Evolutionary conservation across 2,329 filamentous ascomycete genomes (phyloP).

Genomic region (Colletotrichum sp.): DNA sequence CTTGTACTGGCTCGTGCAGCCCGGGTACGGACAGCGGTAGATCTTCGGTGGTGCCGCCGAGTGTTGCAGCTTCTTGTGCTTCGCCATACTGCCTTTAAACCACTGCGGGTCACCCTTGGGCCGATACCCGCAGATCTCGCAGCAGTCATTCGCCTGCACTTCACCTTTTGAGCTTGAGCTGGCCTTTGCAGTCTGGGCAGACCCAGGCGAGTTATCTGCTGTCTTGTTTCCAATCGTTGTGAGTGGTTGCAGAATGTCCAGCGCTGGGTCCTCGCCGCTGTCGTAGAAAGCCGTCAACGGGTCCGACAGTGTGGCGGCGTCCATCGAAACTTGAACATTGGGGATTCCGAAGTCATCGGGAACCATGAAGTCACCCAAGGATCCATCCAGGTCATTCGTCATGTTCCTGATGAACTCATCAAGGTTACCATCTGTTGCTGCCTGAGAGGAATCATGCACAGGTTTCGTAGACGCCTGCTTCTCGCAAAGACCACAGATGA

Average conservation of each 20-base stretch:
- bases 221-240: not conserved
- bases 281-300: not conserved
- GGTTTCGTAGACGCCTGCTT: not conserved
- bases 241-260: not conserved
- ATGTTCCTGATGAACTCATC: conserved; percentile 19
- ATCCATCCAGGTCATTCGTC: conserved; percentile 1
- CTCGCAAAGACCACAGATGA: conserved; percentile 35
- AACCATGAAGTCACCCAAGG: not conserved
- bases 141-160: conserved; percentile 49
- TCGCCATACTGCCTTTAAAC: conserved; percentile 65
- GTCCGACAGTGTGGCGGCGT: not conserved
- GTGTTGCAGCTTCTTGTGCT: conserved; percentile 62
- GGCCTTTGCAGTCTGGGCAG: not conserved
- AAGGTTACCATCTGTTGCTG: not conserved
- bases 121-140: conserved; percentile 59
- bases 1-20: conserved; percentile 60
- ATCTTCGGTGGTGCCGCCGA: conserved; percentile 53
- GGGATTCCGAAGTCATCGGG: not conserved
- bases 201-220: not conserved
- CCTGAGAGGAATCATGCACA: not conserved
- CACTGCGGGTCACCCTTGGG: conserved; percentile 62
- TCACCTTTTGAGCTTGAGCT: conserved; percentile 39
- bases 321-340: not conserved
- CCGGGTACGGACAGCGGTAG: conserved; percentile 58
- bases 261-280: not conserved